A percentile compares a stretch with the other conserved stretches of the same genome.
These are phyloP conservation scores for Geranium incanum DNA, from an alignment of 441 rosid species.

Conservation along the genomic window DNA sequence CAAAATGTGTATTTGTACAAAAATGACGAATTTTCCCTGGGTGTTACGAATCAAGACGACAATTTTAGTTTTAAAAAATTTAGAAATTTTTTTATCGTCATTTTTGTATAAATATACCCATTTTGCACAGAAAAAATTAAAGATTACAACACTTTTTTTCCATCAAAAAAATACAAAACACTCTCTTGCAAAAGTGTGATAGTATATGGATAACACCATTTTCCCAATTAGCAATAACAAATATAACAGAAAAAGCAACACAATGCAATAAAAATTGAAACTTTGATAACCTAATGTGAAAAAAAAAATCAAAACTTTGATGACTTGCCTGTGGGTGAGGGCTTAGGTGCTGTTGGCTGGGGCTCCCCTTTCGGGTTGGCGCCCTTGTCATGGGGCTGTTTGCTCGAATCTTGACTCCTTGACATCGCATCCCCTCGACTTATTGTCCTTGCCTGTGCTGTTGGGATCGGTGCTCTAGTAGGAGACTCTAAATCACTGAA, in stretches of 20 bases:
- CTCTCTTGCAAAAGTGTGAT: too few species aligned
- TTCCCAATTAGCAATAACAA: not conserved
- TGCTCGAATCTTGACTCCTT: not conserved
- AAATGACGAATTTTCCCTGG: too few species aligned
- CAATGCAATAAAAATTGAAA: not conserved
- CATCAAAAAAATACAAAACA: too few species aligned
- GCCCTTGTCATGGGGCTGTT: not conserved
- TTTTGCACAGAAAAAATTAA: too few species aligned
- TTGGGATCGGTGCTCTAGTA: not conserved
- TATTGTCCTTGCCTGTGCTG: not conserved
- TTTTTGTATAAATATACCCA: too few species aligned
- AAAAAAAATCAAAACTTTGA: not conserved
- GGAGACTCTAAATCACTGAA: not conserved
- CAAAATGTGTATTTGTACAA: too few species aligned
- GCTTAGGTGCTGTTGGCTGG: not conserved
- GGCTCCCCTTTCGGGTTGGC: not conserved
- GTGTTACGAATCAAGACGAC: too few species aligned
- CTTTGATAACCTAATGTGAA: too few species aligned
- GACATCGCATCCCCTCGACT: not conserved
- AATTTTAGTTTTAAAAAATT: too few species aligned
- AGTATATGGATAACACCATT: not conserved
- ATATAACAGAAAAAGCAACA: not conserved
- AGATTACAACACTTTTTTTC: too few species aligned
- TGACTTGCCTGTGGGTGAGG: not conserved
- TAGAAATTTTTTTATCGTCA: too few species aligned